Percentiles rank a stretch among this genome's conserved stretches.
phyloP scores from a whole-genome alignment of 2,329 filamentous ascomycete species.

The Cladosporium sp. region DNA sequence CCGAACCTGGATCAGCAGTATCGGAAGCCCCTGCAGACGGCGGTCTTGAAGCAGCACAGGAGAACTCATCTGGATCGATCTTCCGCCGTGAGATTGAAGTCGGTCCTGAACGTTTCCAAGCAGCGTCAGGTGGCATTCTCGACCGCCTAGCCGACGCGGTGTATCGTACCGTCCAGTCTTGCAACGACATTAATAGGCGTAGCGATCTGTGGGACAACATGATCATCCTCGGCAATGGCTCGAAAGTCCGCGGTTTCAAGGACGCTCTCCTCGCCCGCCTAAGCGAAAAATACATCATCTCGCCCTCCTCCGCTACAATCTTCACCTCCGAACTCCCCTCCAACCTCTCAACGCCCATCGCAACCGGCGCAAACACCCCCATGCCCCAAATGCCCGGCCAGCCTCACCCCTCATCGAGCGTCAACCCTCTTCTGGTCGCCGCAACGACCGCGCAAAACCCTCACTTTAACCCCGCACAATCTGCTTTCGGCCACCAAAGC shows the following conservation, averaged over 20 bases:
- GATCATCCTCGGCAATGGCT: slow-evolving; percentile 88
- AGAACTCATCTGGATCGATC: slow-evolving; percentile 32
- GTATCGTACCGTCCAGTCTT: slow-evolving; percentile 78
- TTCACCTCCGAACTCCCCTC: slow-evolving; percentile 97
- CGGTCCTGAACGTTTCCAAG: slow-evolving; percentile 71
- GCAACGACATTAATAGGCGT: slow-evolving; percentile 82
- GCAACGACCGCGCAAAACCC: slow-evolving; percentile 74
- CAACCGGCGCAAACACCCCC: slow-evolving; percentile 89
- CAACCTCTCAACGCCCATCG: slow-evolving; percentile 85
- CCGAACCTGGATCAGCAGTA: slow-evolving; percentile 36
- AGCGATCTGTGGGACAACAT: slow-evolving; percentile 89
- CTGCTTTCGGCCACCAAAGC: slow-evolving; percentile 25
- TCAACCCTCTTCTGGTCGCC: slow-evolving; percentile 89
- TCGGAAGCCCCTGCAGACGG: slow-evolving; percentile 41
- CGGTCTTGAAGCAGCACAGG: slow-evolving; percentile 29
- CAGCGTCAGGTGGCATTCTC: slow-evolving; percentile 68
- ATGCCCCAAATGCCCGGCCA: slow-evolving; percentile 55
- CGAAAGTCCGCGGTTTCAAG: slow-evolving; percentile 72
- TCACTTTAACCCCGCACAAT: slow-evolving; percentile 46
- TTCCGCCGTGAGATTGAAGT: slow-evolving; percentile 69
- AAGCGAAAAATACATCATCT: slow-evolving; percentile 80
- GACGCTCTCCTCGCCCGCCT: slow-evolving; percentile 84
- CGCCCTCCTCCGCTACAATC: slow-evolving; percentile 89
- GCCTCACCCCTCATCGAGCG: slow-evolving; percentile 50
- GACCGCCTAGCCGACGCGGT: slow-evolving; percentile 83